Evolutionary conservation across 106 monocot genomes (phyloP).

Genomic region (Gastrodia elata): DNA sequence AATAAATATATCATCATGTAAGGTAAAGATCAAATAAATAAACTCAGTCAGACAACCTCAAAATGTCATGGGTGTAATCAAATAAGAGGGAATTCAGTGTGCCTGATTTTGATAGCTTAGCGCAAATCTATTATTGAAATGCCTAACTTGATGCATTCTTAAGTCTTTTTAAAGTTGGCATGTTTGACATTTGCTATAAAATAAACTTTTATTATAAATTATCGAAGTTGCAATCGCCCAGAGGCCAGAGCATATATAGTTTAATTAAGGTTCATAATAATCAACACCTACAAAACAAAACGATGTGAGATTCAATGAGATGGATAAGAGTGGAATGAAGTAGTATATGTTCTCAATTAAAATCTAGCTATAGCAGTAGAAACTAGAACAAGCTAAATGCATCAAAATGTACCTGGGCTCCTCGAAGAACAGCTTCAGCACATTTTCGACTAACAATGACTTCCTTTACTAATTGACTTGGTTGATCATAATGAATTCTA

Average conservation of each 20-base stretch:
- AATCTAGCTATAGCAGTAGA: not conserved
- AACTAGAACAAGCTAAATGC: not conserved
- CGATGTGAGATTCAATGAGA: not conserved
- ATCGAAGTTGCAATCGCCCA: not conserved
- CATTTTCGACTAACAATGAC: conserved; percentile 95
- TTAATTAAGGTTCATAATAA: not conserved
- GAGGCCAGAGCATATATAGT: not conserved
- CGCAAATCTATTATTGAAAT: not conserved
- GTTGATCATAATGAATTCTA: conserved; percentile 23
- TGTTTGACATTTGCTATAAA: not conserved
- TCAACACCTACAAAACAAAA: not conserved
- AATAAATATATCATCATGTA: too few species aligned
- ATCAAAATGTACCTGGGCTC: conserved; percentile 66
- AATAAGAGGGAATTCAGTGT: not conserved
- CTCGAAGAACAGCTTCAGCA: conserved; percentile 96
- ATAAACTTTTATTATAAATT: not conserved
- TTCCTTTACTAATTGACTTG: conserved; percentile 54
- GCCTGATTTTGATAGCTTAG: not conserved
- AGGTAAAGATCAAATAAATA: too few species aligned
- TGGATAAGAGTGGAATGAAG: not conserved
- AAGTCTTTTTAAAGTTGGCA: not conserved
- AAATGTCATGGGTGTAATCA: too few species aligned
- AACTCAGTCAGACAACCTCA: too few species aligned
- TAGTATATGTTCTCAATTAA: not conserved
- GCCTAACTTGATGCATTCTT: not conserved